Conservation (phyloP, 2,329 filamentous ascomycete species). For the Furcasterigmium sp. region DNA sequence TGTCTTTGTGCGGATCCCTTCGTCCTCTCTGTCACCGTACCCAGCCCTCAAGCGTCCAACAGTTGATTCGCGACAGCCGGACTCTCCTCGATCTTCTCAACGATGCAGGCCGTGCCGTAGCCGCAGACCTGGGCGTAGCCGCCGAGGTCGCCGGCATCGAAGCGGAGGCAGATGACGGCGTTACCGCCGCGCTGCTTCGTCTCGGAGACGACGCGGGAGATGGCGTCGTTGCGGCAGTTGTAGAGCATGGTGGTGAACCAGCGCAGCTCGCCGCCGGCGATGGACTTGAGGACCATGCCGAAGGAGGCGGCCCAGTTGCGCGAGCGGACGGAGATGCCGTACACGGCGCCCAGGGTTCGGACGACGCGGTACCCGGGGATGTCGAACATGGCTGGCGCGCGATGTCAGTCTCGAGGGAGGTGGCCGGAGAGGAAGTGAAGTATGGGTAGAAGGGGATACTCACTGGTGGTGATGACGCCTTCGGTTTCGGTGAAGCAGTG, state of each 20-base stretch:
- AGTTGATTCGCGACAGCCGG: conserved; percentile 10
- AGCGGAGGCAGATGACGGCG: conserved; percentile 53
- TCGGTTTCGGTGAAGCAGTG: conserved; percentile 58
- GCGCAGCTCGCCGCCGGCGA: conserved; percentile 53
- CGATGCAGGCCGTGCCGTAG: conserved; percentile 53
- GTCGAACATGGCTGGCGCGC: conserved; percentile 49
- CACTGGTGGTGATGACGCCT: conserved; percentile 53
- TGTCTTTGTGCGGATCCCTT: too few species aligned
- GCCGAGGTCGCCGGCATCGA: conserved; percentile 50
- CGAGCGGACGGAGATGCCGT: conserved; percentile 50
- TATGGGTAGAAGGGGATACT: conserved; percentile 2
- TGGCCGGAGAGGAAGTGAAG: neutral
- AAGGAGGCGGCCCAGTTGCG: conserved; percentile 54
- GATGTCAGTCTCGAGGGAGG: conserved; percentile 2
- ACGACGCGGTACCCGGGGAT: conserved; percentile 55
- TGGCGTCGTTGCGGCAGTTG: conserved; percentile 53
- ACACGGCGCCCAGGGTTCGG: conserved; percentile 52
- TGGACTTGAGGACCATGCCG: conserved; percentile 50
- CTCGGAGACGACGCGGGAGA: conserved; percentile 49
- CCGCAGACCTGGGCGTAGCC: conserved; percentile 54
- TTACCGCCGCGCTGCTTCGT: conserved; percentile 54
- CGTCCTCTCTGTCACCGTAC: too few species aligned
- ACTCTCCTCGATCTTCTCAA: conserved; percentile 47
- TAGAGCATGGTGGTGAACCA: conserved; percentile 58
- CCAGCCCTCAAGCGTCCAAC: neutral